A percentile compares a stretch with the other conserved stretches of the same genome.
phyloP scores from a whole-genome alignment of 805 yeast genomes.

The Candida taoyuanica region DNA sequence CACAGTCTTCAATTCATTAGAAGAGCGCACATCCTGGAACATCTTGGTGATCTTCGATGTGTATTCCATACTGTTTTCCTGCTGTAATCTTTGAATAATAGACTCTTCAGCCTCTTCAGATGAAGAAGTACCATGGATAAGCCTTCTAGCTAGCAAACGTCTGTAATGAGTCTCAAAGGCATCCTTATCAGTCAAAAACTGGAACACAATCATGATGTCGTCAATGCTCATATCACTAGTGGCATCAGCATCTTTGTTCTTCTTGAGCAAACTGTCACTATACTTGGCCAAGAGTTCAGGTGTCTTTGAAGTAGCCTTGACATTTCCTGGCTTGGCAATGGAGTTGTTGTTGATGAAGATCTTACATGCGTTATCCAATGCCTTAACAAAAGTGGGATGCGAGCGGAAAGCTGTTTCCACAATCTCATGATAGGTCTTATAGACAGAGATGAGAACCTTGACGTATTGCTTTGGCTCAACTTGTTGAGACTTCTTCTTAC shows the following conservation, averaged over 20 bases:
- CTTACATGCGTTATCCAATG: conserved; percentile 86
- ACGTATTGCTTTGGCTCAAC: conserved; percentile 77
- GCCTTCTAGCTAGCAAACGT: conserved; percentile 80
- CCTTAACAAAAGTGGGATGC: conserved; percentile 75
- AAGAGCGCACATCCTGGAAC: conserved; percentile 90
- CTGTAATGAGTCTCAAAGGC: conserved; percentile 92
- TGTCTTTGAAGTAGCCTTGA: conserved; percentile 56
- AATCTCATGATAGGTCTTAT: conserved; percentile 60
- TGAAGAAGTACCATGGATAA: conserved; percentile 81
- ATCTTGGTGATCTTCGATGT: conserved; percentile 91
- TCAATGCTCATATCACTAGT: conserved; percentile 72
- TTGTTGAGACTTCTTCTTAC: conserved; percentile 28
- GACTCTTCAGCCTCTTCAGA: conserved; percentile 78
- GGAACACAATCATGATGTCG: conserved; percentile 82
- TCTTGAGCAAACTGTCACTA: conserved; percentile 77
- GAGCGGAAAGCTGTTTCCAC: conserved; percentile 64
- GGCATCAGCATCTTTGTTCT: conserved; percentile 61
- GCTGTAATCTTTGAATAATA: conserved; percentile 80
- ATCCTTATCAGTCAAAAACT: conserved; percentile 88
- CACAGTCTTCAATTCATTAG: conserved; percentile 63
- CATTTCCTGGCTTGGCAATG: conserved; percentile 55
- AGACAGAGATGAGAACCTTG: conserved; percentile 66
- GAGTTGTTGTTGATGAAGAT: conserved; percentile 76
- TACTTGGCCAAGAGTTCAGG: conserved; percentile 91
- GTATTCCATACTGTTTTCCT: conserved; percentile 87